phyloP scores from a whole-genome alignment of 2,329 filamentous ascomycete genomes.

The Bipolaris sorokiniana region DNA sequence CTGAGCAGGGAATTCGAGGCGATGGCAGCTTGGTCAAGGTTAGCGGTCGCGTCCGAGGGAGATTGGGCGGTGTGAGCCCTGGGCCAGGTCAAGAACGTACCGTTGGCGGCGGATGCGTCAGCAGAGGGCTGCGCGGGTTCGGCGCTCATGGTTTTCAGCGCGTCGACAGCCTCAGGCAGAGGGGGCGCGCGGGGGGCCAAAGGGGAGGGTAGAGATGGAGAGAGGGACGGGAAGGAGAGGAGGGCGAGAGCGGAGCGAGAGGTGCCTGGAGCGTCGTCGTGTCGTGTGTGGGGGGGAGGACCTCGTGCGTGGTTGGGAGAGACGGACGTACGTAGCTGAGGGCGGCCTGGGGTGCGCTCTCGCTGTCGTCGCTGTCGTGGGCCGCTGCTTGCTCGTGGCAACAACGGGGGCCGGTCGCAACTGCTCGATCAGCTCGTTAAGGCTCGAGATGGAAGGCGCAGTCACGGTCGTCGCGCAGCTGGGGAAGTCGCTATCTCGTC shows the following conservation, averaged over 20 bases:
- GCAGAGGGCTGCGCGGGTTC: slow-evolving; percentile 35
- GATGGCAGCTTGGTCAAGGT: slow-evolving; percentile 6
- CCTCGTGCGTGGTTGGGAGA: slow-evolving; percentile 20
- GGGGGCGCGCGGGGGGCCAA: slow-evolving; percentile 21
- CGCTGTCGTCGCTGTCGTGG: slow-evolving; percentile 6
- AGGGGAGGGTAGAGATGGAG: slow-evolving; percentile 20
- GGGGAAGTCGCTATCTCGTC: slow-evolving; percentile 22
- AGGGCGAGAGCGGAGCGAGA: slow-evolving; percentile 9
- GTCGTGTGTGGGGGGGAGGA: slow-evolving; percentile 8
- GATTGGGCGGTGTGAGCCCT: neutral
- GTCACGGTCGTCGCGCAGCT: slow-evolving; percentile 33
- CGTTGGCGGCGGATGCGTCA: slow-evolving; percentile 38
- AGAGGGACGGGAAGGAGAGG: slow-evolving; percentile 14
- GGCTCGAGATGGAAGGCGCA: slow-evolving; percentile 38
- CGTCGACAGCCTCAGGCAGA: slow-evolving; percentile 23
- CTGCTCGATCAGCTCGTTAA: slow-evolving; percentile 21
- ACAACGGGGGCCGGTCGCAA: slow-evolving; percentile 26
- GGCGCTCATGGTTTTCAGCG: slow-evolving; percentile 48
- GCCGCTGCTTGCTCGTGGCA: slow-evolving; percentile 23
- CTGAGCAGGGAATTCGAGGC: slow-evolving; percentile 40
- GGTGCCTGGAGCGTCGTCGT: slow-evolving; percentile 11
- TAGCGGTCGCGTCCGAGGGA: slow-evolving; percentile 1
- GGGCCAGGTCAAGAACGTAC: slow-evolving; percentile 32
- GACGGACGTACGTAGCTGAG: slow-evolving; percentile 19
- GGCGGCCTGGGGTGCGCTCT: slow-evolving; percentile 18